Evolutionary conservation across 2,329 filamentous ascomycete genomes (phyloP).

Genomic region (Penicillium oxalicum): DNA sequence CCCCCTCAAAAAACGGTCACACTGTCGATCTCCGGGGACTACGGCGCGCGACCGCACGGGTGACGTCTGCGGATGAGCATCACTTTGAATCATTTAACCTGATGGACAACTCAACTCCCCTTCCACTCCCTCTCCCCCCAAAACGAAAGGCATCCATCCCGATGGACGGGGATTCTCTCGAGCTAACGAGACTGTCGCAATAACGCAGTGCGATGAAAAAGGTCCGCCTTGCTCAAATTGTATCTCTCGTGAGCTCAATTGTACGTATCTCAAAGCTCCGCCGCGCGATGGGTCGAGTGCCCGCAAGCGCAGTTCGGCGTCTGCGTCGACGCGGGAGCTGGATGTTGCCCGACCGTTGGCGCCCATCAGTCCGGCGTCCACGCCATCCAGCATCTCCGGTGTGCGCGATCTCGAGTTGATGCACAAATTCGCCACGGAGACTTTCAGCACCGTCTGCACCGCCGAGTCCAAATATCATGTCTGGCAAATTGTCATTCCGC

Average conservation of each 20-base stretch:
- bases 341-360: slow-evolving; percentile 10
- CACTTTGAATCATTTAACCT: neutral
- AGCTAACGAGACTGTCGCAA: slow-evolving; percentile 6
- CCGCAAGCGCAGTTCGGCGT: slow-evolving; percentile 5
- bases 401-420: slow-evolving; percentile 46
- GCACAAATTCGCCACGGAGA: slow-evolving; percentile 47
- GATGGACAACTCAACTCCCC: too few species aligned
- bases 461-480: slow-evolving; percentile 27
- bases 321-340: slow-evolving; percentile 5
- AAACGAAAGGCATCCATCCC: too few species aligned
- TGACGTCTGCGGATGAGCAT: neutral
- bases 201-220: slow-evolving; percentile 34
- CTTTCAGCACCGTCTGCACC: slow-evolving; percentile 40
- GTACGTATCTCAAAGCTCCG: slow-evolving; percentile 24
- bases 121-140: too few species aligned
- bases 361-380: slow-evolving; percentile 15
- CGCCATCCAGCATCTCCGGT: slow-evolving; percentile 14
- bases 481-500: slow-evolving; percentile 40
- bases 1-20: too few species aligned
- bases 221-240: slow-evolving; percentile 38
- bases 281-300: slow-evolving; percentile 8
- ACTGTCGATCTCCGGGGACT: too few species aligned
- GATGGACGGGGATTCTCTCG: too few species aligned
- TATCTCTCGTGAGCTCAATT: slow-evolving; percentile 31
- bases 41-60: neutral